phyloP scores from a whole-genome alignment of 1,284 basidiomycete genomes.

The Trametes versicolor region DNA sequence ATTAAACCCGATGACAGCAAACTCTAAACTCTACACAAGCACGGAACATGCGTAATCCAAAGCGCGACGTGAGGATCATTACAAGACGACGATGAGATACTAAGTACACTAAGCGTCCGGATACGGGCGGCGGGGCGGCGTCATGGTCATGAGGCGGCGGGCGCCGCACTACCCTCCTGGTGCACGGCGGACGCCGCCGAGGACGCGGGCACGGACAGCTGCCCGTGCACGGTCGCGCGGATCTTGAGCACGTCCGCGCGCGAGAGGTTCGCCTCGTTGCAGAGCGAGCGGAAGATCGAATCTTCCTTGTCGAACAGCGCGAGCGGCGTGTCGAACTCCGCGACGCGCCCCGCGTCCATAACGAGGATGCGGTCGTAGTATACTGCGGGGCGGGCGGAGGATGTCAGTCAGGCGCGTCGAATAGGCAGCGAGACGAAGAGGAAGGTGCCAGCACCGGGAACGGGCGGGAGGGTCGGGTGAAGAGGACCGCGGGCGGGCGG shows the following conservation, averaged over 20 bases:
- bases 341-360: constrained; percentile 75
- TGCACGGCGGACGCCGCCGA: constrained; percentile 12
- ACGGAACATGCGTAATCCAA: neutral
- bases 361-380: constrained; percentile 83
- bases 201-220: constrained; percentile 14
- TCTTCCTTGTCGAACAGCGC: constrained; percentile 73
- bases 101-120: neutral
- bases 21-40: neutral
- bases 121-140: neutral
- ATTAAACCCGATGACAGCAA: neutral
- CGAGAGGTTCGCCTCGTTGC: constrained; percentile 75
- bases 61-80: neutral
- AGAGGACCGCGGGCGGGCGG: neutral
- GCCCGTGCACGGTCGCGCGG: constrained; percentile 39
- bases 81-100: neutral
- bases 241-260: constrained; percentile 62
- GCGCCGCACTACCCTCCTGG: neutral
- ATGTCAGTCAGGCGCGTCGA: neutral
- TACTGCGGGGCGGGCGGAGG: constrained; percentile 48
- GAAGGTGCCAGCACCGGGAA: too few species aligned
- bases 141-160: neutral
- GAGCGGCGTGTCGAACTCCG: constrained; percentile 83
- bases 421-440: neutral
- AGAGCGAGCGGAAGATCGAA: constrained; percentile 82
- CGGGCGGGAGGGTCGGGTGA: neutral